Evolutionary conservation across 1,284 basidiomycete genomes (phyloP).

Genomic region (Puccinia sorghi): DNA sequence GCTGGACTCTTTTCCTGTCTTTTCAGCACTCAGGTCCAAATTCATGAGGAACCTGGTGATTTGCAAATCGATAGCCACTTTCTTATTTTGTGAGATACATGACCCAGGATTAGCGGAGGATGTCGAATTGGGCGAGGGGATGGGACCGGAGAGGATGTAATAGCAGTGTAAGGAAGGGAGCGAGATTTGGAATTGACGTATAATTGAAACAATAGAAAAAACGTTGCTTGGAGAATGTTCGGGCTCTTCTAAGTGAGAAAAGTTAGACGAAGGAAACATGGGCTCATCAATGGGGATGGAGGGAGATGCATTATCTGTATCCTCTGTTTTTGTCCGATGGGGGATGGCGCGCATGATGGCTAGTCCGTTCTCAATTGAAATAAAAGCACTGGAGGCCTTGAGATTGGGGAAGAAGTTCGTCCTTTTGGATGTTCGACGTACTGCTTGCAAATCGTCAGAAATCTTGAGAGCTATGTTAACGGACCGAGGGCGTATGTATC

Average conservation of each 20-base stretch:
- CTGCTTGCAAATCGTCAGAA: conserved; percentile 12
- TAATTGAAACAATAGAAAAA: conserved; percentile 8
- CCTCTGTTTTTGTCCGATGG: background rate
- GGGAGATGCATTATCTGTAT: background rate
- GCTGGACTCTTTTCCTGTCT: conserved; percentile 1
- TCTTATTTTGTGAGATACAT: conserved; percentile 4
- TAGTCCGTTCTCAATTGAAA: conserved; percentile 25
- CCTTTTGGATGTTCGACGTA: conserved; percentile 6
- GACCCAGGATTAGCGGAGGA: background rate
- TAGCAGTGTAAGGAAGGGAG: conserved; percentile 5
- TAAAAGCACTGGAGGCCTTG: conserved; percentile 16
- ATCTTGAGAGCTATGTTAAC: conserved; percentile 35
- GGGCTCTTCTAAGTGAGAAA: conserved; percentile 4
- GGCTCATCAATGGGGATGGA: conserved; percentile 9
- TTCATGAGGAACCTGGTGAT: conserved; percentile 31
- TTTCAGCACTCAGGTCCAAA: conserved; percentile 44
- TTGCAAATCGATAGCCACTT: conserved; percentile 16
- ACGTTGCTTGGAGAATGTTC: background rate
- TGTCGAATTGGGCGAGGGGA: background rate
- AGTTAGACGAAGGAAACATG: background rate
- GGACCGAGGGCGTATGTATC: conserved; percentile 35
- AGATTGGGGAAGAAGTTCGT: conserved; percentile 6
- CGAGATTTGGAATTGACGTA: conserved; percentile 30
- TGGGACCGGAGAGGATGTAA: conserved; percentile 19
- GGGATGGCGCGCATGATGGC: conserved; percentile 14